Conservation (phyloP, 139 green algal genomes). For the Desmodesmus armatus region DNA sequence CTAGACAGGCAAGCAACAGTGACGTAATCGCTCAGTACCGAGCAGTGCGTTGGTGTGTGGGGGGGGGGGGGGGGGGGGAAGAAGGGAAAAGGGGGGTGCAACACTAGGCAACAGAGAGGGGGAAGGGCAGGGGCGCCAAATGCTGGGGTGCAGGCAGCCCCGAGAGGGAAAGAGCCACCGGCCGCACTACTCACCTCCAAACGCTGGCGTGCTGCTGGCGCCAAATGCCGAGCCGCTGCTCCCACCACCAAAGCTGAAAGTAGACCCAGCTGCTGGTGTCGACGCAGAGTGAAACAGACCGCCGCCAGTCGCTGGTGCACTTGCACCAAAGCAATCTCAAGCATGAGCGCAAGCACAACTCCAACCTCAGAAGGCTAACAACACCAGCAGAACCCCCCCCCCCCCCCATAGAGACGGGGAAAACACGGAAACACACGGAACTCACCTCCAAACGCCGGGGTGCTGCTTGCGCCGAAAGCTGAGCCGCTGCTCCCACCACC, state of each 20-base stretch:
- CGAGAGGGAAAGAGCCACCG: not conserved
- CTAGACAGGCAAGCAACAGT: no score
- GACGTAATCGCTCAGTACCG: no score
- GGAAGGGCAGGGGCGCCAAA: no score
- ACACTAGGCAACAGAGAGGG: no score
- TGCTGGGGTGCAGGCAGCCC: not conserved
- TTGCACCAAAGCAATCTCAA: conserved; percentile 36
- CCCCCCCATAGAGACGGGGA: not conserved
- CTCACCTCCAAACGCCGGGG: conserved; percentile 45
- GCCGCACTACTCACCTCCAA: conserved; percentile 27
- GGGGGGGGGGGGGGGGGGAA: no score
- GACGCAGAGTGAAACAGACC: not conserved
- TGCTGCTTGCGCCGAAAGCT: conserved; percentile 11
- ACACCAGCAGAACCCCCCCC: no score
- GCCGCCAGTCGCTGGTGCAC: not conserved
- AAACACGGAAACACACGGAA: not conserved
- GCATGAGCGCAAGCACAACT: no score
- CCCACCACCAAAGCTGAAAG: not conserved
- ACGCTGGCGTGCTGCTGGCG: conserved; percentile 33
- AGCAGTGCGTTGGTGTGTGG: no score
- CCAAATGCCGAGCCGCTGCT: not conserved
- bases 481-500: not conserved
- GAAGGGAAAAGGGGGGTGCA: no score
- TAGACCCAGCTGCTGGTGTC: no score
- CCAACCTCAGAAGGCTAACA: not conserved